Base-by-base conservation (phyloP, 768 basidiomycete genomes). In the Naganishia friedmannii region DNA sequence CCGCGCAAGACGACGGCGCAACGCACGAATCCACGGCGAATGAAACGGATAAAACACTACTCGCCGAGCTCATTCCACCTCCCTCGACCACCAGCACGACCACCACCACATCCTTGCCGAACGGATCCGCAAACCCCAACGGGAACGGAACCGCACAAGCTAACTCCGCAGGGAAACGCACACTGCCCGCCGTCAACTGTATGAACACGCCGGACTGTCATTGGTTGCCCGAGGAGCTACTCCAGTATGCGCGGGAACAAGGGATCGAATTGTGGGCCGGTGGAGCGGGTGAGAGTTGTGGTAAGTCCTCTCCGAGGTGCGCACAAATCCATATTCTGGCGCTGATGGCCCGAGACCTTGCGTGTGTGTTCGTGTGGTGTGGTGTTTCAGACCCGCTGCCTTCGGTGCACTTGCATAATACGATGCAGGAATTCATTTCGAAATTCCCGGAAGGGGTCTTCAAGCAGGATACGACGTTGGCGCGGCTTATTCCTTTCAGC, bases 201-300 rank as follows among this genome's bases (percentile, higher is more conserved):
- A 46, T 80, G 56, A 78, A 79, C 66, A 80, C 79, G 23, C 79
- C 79, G 21, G 79, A 80, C 67, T 80, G 79, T 66, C 78, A 79
- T 74, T 73, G 70, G 67, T 58, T 80, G 48, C 79, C 79, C 2
- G 68, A 74, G 29, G 78, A 77, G 29, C 76, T 79, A 58, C 72
- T 73, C 23, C 70, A 37, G 2, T 80, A 70, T 53, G 79, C 79
- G 0, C 75, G 63, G 67, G 72, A 73, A 42, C 53, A 71, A 3
- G 76, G 74, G 19, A 71, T 80, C 1, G 74, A 78, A 42, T 66
- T 80, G 0, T 80, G 79, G 79, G 79, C 79, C 10, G 79, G 79
- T 3, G 77, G 78, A n/a, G 75, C 74, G 17, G 79, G 79, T 3
- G 78, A 79, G 69, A 77, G 79, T 6, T 74, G 76, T 51, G 77